phyloP scores from a whole-genome alignment of 345 rosid species.

The Orychophragmus violaceus region DNA sequence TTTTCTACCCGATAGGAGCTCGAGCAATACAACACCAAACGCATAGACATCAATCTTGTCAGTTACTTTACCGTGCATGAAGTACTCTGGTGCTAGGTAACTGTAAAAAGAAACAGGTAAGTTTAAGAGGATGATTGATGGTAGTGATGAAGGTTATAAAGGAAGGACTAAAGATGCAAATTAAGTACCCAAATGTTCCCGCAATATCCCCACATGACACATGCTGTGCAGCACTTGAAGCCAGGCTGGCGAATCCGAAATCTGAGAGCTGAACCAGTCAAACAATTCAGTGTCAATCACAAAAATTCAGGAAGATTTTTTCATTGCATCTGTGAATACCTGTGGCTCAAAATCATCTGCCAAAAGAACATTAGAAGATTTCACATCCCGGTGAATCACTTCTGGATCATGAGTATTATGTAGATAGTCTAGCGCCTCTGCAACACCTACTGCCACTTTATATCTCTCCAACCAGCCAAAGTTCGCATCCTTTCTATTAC shows the following conservation, averaged over 20 bases:
- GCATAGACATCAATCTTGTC: slow-evolving; percentile 95
- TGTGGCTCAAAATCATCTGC: slow-evolving; percentile 94
- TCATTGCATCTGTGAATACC: slow-evolving; percentile 34
- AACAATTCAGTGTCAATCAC: slow-evolving; percentile 15
- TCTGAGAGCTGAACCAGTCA: slow-evolving; percentile 74
- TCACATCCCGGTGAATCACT: slow-evolving; percentile 89
- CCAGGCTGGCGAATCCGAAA: slow-evolving; percentile 85
- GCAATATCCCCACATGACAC: slow-evolving; percentile 54
- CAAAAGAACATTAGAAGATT: slow-evolving; percentile 88
- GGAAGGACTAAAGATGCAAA: background rate
- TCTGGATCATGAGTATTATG: slow-evolving; percentile 63
- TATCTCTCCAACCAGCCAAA: slow-evolving; percentile 87
- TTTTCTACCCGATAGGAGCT: slow-evolving; percentile 86
- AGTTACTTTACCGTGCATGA: slow-evolving; percentile 87
- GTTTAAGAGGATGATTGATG: background rate
- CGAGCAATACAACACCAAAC: slow-evolving; percentile 87
- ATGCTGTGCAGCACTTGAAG: slow-evolving; percentile 44
- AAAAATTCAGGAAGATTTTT: background rate
- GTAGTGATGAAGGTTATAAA: background rate
- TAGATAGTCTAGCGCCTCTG: slow-evolving; percentile 83
- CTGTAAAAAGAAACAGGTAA: slow-evolving; percentile 36
- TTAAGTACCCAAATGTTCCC: slow-evolving; percentile 86
- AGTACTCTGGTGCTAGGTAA: slow-evolving; percentile 97
- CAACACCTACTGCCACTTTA: slow-evolving; percentile 82
- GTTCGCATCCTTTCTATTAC: slow-evolving; percentile 48